A percentile compares a stretch with the other conserved stretches of the same genome.
Conservation (phyloP, 495 filamentous ascomycete genomes). For the Rusavskia elegans region DNA sequence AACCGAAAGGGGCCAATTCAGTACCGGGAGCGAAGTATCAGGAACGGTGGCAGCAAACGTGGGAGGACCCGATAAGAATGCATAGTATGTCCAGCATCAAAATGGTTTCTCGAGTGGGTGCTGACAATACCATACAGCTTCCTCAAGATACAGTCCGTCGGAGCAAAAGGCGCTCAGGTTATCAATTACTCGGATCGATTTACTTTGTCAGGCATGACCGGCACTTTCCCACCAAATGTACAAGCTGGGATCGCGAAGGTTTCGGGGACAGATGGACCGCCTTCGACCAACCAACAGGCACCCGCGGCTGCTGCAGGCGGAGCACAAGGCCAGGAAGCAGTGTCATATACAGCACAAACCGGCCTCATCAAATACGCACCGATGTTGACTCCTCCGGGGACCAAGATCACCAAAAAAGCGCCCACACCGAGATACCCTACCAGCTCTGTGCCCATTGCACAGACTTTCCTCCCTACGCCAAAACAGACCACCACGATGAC, state of each 20-base stretch:
- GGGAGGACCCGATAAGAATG: constrained; percentile 36
- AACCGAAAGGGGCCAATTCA: constrained; percentile 24
- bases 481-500: constrained; percentile 47
- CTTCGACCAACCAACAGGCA: constrained; percentile 19
- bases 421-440: constrained; percentile 44
- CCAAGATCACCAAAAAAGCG: constrained; percentile 43
- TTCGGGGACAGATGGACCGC: constrained; percentile 27
- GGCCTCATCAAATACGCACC: constrained; percentile 55
- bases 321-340: constrained; percentile 19
- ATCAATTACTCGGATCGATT: constrained; percentile 50
- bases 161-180: constrained; percentile 31
- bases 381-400: constrained; percentile 51
- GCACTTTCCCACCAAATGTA: constrained; percentile 35
- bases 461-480: constrained; percentile 35
- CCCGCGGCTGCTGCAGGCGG: constrained; percentile 8
- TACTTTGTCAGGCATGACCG: constrained; percentile 50
- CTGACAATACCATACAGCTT: constrained; percentile 31
- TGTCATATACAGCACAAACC: constrained; percentile 47
- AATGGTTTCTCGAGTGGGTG: background rate
- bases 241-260: constrained; percentile 25
- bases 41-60: constrained; percentile 30
- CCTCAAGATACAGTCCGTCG: constrained; percentile 43
- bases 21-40: constrained; percentile 33
- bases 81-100: constrained; percentile 36
- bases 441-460: constrained; percentile 42